phyloP scores from a whole-genome alignment of 2,329 filamentous ascomycete species.

The Oidium heveae region DNA sequence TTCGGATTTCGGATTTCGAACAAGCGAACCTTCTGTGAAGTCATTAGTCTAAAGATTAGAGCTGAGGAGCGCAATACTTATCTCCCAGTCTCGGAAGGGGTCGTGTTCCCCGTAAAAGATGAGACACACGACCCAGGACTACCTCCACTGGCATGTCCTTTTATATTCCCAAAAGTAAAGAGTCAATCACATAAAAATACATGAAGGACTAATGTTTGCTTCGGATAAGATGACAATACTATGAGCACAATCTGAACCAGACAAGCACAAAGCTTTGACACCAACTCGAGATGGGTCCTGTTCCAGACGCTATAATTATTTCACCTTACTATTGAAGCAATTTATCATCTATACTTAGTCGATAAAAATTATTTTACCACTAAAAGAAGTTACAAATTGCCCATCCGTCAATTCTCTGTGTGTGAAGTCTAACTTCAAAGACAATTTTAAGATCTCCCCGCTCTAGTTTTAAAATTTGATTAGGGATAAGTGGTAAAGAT shows the following conservation, averaged over 20 bases:
- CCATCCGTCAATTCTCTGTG: conserved; percentile 32
- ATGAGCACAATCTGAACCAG: conserved; percentile 14
- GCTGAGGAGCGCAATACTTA: not conserved
- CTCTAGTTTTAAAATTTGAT: conserved; percentile 13
- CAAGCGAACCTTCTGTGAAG: no score
- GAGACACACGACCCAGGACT: not conserved
- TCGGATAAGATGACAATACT: no score
- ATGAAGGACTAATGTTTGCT: no score
- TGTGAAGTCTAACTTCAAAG: conserved; percentile 64
- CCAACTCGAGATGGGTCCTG: conserved; percentile 80
- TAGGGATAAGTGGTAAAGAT: conserved; percentile 72
- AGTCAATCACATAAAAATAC: not conserved
- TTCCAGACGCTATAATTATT: conserved; percentile 9
- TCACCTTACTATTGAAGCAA: conserved; percentile 1
- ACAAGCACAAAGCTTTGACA: conserved; percentile 88
- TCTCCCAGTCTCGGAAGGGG: not conserved
- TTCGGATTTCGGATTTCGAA: no score
- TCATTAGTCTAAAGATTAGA: no score
- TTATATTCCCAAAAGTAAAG: not conserved
- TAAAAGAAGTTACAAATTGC: not conserved
- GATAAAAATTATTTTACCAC: not conserved
- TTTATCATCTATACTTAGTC: not conserved
- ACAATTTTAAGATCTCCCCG: conserved; percentile 88
- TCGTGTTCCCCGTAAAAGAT: not conserved
- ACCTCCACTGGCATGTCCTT: not conserved